Conservation (phyloP, 2,329 filamentous ascomycete species). For the Huntiella decipiens region DNA sequence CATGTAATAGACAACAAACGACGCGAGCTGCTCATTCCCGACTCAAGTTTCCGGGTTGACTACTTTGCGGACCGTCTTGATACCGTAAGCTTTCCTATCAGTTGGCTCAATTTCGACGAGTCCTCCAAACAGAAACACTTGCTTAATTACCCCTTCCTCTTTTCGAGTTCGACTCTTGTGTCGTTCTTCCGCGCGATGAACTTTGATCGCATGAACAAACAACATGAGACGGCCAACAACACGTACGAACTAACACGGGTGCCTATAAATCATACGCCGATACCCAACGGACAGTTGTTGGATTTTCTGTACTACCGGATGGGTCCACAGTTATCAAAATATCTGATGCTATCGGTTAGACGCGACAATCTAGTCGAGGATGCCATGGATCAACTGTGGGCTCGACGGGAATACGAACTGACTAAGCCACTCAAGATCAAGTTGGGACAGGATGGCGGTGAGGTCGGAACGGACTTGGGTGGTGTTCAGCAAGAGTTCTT, state of each 20-base stretch:
- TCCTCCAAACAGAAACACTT: constrained; percentile 52
- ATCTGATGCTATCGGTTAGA: constrained; percentile 50
- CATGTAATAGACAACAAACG: constrained; percentile 36
- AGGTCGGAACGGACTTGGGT: constrained; percentile 82
- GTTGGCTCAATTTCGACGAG: constrained; percentile 44
- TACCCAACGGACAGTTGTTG: constrained; percentile 38
- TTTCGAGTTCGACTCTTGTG: constrained; percentile 51
- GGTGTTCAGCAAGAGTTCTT: constrained; percentile 97
- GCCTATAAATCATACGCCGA: constrained; percentile 34
- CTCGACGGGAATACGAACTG: constrained; percentile 62
- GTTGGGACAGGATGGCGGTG: constrained; percentile 62
- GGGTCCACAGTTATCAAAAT: constrained; percentile 48
- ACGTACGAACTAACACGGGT: constrained; percentile 36
- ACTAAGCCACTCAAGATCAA: constrained; percentile 74
- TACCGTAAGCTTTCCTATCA: constrained; percentile 51
- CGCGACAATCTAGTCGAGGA: constrained; percentile 50
- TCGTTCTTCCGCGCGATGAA: constrained; percentile 80
- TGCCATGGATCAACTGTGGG: constrained; percentile 77
- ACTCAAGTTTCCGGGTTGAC: constrained; percentile 54
- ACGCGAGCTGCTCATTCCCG: constrained; percentile 42
- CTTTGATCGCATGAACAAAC: constrained; percentile 65
- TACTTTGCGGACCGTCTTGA: constrained; percentile 63
- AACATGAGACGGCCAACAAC: constrained; percentile 50
- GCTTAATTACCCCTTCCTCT: constrained; percentile 64
- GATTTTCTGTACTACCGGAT: constrained; percentile 43